A percentile compares a stretch with the other conserved stretches of the same genome.
phyloP scores from a whole-genome alignment of 371 early-diverging fungal species.

The Haplosporangium sp. region DNA sequence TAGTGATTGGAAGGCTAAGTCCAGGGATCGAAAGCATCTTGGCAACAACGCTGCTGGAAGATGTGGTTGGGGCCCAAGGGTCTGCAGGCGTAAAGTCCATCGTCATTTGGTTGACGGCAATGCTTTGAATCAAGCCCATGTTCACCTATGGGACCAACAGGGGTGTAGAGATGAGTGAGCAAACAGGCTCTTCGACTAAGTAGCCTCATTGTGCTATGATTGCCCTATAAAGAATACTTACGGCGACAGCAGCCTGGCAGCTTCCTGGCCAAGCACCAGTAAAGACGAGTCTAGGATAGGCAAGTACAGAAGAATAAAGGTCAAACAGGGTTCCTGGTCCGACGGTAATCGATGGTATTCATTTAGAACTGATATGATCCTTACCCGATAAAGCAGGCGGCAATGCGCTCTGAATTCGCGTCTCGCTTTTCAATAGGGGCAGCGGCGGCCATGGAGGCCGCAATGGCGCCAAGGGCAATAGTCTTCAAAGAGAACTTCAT shows the following conservation, averaged over 20 bases:
- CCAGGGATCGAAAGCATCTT: constrained; percentile 50
- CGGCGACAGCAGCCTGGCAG: constrained; percentile 46
- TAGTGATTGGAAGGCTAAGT: constrained; percentile 34
- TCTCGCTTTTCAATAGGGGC: constrained; percentile 47
- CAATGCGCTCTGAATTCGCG: constrained; percentile 32
- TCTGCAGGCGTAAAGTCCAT: constrained; percentile 49
- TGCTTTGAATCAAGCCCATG: constrained; percentile 36
- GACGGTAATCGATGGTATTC: background rate
- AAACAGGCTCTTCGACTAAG: no score
- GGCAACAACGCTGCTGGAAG: constrained; percentile 39
- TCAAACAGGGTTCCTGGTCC: background rate
- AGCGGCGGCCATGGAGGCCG: constrained; percentile 25
- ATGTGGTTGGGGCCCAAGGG: constrained; percentile 35
- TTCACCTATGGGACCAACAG: constrained; percentile 8
- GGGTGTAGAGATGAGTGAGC: background rate
- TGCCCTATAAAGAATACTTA: constrained; percentile 4
- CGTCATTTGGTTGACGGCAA: constrained; percentile 46
- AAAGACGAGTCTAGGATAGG: constrained; percentile 34
- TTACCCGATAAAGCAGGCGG: constrained; percentile 42
- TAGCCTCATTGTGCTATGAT: no score
- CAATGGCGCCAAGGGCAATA: constrained; percentile 22
- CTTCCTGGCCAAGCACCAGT: constrained; percentile 49
- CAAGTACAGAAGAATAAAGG: no score
- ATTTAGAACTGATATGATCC: no score
- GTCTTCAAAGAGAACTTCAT: constrained; percentile 52